Evolutionary conservation across 2,329 filamentous ascomycete genomes (phyloP).

Genomic region (Emmonsia crescens): DNA sequence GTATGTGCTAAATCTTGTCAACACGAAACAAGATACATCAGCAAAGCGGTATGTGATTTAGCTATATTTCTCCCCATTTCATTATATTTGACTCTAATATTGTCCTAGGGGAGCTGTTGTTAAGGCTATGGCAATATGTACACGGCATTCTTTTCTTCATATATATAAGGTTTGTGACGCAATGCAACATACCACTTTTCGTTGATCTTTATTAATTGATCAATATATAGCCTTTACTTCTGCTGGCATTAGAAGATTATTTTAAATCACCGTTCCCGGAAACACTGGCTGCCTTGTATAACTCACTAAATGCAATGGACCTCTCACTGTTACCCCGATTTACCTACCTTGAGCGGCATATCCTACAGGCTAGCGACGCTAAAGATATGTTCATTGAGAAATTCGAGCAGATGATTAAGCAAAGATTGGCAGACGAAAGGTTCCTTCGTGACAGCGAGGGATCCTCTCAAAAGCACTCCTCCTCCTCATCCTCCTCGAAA

Average conservation of each 20-base stretch:
- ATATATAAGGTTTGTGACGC: constrained; percentile 72
- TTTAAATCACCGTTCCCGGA: constrained; percentile 84
- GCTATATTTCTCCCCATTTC: not conserved
- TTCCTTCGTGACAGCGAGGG: constrained; percentile 16
- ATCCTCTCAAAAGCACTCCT: constrained; percentile 38
- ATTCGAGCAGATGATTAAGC: constrained; percentile 87
- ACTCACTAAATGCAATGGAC: constrained; percentile 94
- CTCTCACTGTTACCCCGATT: constrained; percentile 83
- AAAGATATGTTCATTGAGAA: constrained; percentile 97
- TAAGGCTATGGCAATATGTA: constrained; percentile 98
- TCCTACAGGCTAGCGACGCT: constrained; percentile 81
- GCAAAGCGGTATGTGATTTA: constrained; percentile 52
- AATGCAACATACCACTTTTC: not conserved
- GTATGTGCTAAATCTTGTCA: constrained; percentile 94
- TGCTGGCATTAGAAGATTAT: constrained; percentile 90
- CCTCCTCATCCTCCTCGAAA: constrained; percentile 46
- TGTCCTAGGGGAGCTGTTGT: constrained; percentile 69
- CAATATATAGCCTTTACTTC: constrained; percentile 63
- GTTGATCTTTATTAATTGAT: constrained; percentile 2
- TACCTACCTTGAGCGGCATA: constrained; percentile 69
- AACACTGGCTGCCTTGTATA: constrained; percentile 77
- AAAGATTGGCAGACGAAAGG: constrained; percentile 59
- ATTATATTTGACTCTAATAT: constrained; percentile 11
- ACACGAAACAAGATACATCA: constrained; percentile 91
- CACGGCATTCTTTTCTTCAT: constrained; percentile 89